Base-by-base conservation (phyloP, 371 early-diverging fungal genomes). In the Saksenaea oblongispora region DNA sequence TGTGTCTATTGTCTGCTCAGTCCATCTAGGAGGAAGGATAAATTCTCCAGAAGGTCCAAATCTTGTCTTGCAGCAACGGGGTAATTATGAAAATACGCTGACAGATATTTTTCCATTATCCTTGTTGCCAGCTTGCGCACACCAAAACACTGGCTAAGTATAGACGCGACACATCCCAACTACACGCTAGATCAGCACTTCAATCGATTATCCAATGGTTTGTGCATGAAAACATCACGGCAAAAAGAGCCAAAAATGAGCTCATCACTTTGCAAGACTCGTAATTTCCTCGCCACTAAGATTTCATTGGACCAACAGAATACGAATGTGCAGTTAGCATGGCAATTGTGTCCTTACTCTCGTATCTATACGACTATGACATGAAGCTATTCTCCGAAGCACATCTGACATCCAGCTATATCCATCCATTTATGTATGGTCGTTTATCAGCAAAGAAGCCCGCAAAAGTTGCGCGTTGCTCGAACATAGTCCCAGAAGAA, bases 311-410 rank as follows among this genome's bases (percentile, higher is more conserved):
- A 61, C 58, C 64, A 69, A 64, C 64, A 24, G 62, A 58, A 64
- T 61, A 69, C 28, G 69, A 66, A 68, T 68, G 64, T 63, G 61
- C 64, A 58, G 61, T 68, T 63, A 64, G 60, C 69, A 68, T 61
- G 61, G 64, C 69, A 63, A 63, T 67, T 56, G 60, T 58, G 56
- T 44, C 58, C 53, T 56, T 63, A 58, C 58, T 65, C 42, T 34
- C 65, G 44, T 42, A 64, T 59, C 58, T 63, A 53, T 70, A 62
- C 55, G 63, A 63, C 56, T 70, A 61, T 59, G 54, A 60, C 35
- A 70, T 63, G 63, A 65, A 65, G 37, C 60, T 56, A 39, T 51
- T 70, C 41, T 70, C 65, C 14, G 65, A 70, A 56, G 69, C 70
- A 55, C 70, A 65, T 47, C 57, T 70, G 59, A 47, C 60, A n/a